Evolutionary conservation across 176 grass and related monocot species (phyloP), one percentile per base, ranked within the genome.

Genomic region (Calamus simplicifolius): DNA sequence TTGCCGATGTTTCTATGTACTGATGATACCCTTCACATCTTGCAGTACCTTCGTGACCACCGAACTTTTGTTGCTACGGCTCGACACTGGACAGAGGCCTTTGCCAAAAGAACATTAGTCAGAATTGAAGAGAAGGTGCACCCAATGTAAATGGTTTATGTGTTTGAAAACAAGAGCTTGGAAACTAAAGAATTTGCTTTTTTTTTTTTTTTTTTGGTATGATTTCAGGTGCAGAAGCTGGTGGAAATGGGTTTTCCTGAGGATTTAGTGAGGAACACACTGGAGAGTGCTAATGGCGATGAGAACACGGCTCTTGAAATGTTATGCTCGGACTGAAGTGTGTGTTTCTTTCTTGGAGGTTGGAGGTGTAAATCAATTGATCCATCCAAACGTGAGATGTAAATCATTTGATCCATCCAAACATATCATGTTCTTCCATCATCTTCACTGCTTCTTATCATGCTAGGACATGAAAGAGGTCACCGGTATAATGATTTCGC

Each of bases 201-300:
- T 19, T 73, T 26, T 23, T n/a, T n/a, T n/a, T n/a, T n/a, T n/a
- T n/a, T n/a, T n/a, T n/a, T n/a, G n/a, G n/a, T 67, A 49, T 12
- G 3, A 64, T 5, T 52, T 27, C 63, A 99, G 94, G 82, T 93
- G 12, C 81, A 86, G 81, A 99, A 82, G 76, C 81, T 99, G 19
- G 79, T 89, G 18, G 94, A 99, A 72, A 99, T 99, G 94, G 94
- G 94, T 53, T 99, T 99, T 64, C 76, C 94, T 4, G 94, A 99
- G 71, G 94, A 86, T 27, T 31, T 79, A 51, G 94, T 99, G 67
- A 92, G 82, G 87, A 93, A 71, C 76, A 57, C 77, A 4, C 62
- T 99, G 72, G 79, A 81, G 67, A 93, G 76, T 25, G 94, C 93
- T 4, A 91, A 98, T 48, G 88, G 88, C 0, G 94, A 93, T 7